phyloP scores from a whole-genome alignment of 106 monocot genomes.

The Platanthera guangdongensis region DNA sequence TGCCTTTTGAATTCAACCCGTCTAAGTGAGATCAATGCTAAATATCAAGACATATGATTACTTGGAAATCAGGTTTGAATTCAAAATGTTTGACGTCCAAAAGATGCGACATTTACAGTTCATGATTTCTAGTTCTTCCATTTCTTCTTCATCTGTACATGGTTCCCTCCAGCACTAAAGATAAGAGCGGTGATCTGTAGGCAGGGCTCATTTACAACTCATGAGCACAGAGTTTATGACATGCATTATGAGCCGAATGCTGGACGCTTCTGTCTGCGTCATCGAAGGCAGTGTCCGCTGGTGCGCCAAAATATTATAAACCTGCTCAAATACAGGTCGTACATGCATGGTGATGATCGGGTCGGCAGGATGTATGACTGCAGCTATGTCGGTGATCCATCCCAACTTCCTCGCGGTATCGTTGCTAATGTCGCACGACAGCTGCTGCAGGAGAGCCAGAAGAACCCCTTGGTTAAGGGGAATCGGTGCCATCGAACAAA shows the following conservation, averaged over 20 bases:
- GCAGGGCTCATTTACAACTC: conserved; percentile 49
- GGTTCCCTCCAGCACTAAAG: too few species aligned
- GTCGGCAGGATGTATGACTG: conserved; percentile 53
- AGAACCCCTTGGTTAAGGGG: conserved; percentile 68
- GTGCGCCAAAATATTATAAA: conserved; percentile 42
- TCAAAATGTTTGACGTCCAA: too few species aligned
- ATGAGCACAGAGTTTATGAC: conserved; percentile 58
- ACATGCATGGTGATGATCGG: conserved; percentile 51
- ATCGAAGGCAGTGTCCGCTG: conserved; percentile 40
- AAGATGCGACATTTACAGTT: too few species aligned
- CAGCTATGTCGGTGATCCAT: conserved; percentile 64
- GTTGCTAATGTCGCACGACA: conserved; percentile 55
- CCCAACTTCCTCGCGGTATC: conserved; percentile 45
- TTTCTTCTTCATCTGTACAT: too few species aligned
- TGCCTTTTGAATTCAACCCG: too few species aligned
- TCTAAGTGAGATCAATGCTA: too few species aligned
- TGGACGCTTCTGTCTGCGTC: conserved; percentile 23
- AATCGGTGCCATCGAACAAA: conserved; percentile 38
- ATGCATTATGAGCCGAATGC: conserved; percentile 50
- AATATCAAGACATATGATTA: too few species aligned
- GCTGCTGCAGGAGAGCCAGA: conserved; percentile 57
- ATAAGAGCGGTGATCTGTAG: neutral
- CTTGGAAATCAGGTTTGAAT: too few species aligned
- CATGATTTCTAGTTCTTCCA: too few species aligned
- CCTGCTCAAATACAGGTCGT: conserved; percentile 62